These are phyloP conservation scores for Cladophialophora carrionii DNA, from an alignment of 2,329 filamentous ascomycete species.

Conservation along the genomic window DNA sequence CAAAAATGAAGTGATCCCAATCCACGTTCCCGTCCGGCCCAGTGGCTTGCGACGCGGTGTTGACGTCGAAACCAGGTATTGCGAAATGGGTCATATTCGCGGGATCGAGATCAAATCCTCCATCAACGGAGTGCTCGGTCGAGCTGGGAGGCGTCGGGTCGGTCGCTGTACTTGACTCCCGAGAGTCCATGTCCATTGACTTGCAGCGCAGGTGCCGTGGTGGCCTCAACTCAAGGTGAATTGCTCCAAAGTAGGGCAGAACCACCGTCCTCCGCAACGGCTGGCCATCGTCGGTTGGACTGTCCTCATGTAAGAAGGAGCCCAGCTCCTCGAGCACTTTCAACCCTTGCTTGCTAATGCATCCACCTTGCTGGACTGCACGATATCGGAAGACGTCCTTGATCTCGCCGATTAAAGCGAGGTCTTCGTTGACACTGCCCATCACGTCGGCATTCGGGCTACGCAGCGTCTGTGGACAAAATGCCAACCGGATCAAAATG, in stretches of 20 bases:
- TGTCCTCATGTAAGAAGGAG: conserved; percentile 30
- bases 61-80: neutral
- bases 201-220: conserved; percentile 12
- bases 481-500: conserved; percentile 24
- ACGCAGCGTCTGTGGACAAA: conserved; percentile 7
- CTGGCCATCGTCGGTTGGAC: conserved; percentile 6
- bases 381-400: conserved; percentile 38
- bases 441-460: neutral
- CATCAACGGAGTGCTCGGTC: conserved; percentile 5
- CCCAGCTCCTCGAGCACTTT: conserved; percentile 34
- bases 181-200: no score
- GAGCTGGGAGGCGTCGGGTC: conserved; percentile 8
- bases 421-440: conserved; percentile 27
- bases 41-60: conserved; percentile 7
- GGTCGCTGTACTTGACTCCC: neutral
- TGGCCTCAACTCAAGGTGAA: conserved; percentile 31
- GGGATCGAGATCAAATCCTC: neutral
- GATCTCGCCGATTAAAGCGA: conserved; percentile 32
- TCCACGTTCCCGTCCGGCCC: conserved; percentile 19
- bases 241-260: conserved; percentile 37
- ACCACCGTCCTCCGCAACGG: conserved; percentile 28
- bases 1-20: conserved; percentile 36
- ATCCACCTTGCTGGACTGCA: conserved; percentile 29
- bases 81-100: neutral
- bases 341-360: conserved; percentile 35